phyloP scores from a whole-genome alignment of 495 filamentous ascomycete genomes.

The Xylaria palmicola region DNA sequence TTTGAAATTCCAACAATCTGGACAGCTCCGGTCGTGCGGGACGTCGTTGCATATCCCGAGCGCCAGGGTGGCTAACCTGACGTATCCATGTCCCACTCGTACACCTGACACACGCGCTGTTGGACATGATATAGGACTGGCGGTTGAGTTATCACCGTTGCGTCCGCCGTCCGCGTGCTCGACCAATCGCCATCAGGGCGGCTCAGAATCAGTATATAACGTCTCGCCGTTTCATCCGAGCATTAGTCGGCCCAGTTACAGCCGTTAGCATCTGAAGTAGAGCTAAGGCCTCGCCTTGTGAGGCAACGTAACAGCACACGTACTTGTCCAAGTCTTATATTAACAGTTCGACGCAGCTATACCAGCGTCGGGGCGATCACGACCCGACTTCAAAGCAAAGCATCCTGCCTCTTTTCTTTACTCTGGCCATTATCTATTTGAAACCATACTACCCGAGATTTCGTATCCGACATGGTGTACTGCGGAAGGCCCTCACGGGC shows the following conservation, averaged over 20 bases:
- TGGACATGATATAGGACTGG: neutral
- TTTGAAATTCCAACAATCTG: neutral
- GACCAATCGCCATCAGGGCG: neutral
- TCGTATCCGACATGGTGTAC: slow-evolving; percentile 60
- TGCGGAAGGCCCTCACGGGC: slow-evolving; percentile 71
- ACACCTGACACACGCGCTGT: neutral
- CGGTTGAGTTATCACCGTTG: neutral
- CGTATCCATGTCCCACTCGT: neutral
- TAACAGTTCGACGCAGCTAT: neutral
- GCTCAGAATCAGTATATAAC: neutral
- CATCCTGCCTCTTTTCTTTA: too few species aligned
- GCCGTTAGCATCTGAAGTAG: neutral
- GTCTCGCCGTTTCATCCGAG: neutral
- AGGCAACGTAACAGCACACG: neutral
- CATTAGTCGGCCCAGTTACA: neutral
- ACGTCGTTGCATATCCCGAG: neutral
- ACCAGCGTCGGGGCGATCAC: neutral
- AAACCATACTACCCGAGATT: too few species aligned
- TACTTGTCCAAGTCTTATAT: neutral
- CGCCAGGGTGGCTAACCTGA: neutral
- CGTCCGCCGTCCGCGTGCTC: neutral
- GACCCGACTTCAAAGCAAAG: too few species aligned
- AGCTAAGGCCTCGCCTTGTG: neutral
- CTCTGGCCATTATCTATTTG: too few species aligned
- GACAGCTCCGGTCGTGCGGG: neutral